Percentiles rank a stretch among this genome's conserved stretches.
Conservation (phyloP, 2,329 filamentous ascomycete genomes). For the Arthrobotrys conoides region DNA sequence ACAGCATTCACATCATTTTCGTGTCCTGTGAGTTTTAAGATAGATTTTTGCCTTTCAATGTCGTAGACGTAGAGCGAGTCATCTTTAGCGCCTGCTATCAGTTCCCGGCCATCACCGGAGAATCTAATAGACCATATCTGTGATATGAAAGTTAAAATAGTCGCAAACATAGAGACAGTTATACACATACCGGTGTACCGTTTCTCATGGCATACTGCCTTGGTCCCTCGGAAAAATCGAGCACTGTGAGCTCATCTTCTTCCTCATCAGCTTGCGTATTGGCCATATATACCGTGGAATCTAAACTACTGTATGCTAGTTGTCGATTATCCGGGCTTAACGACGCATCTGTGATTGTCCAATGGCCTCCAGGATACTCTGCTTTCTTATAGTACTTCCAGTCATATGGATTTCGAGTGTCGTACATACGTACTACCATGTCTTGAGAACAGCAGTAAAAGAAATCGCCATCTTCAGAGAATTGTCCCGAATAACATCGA, state of each 20-base stretch:
- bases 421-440: conserved; percentile 96
- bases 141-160: conserved; percentile 64
- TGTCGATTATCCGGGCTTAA: conserved; percentile 92
- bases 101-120: conserved; percentile 88
- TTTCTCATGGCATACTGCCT: conserved; percentile 62
- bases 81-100: conserved; percentile 88
- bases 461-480: conserved; percentile 96
- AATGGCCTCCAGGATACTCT: conserved; percentile 85
- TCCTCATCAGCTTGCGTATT: conserved; percentile 79
- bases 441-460: conserved; percentile 94
- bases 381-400: conserved; percentile 98
- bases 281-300: conserved; percentile 85
- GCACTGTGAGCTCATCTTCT: conserved; percentile 65
- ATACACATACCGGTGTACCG: conserved; percentile 68
- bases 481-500: conserved; percentile 94
- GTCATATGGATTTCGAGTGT: conserved; percentile 93
- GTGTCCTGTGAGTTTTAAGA: conserved; percentile 84
- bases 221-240: conserved; percentile 63
- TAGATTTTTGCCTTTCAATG: conserved; percentile 81
- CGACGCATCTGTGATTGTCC: conserved; percentile 95
- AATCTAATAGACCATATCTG: conserved; percentile 92
- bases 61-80: conserved; percentile 90
- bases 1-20: conserved; percentile 94
- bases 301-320: conserved; percentile 91
- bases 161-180: conserved; percentile 54